A percentile compares a stretch with the other conserved stretches of the same genome.
These are phyloP conservation scores for Symmetrospora coprosmae DNA, from an alignment of 768 basidiomycete genomes.

Conservation along the genomic window DNA sequence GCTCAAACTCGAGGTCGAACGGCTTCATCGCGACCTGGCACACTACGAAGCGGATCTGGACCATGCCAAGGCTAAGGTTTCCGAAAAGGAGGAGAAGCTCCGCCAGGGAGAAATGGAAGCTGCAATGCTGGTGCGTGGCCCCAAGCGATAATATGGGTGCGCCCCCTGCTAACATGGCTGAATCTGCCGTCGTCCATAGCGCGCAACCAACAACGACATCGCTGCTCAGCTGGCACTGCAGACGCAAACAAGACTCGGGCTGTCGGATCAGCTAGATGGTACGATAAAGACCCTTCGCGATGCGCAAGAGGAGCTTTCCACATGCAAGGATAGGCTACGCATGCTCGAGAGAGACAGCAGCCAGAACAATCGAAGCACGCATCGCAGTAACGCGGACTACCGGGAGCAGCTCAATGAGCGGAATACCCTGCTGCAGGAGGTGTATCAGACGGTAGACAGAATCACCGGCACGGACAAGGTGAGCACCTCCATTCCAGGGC, in stretches of 20 bases:
- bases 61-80: conserved; percentile 55
- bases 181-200: conserved; percentile 34
- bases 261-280: conserved; percentile 75
- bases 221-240: conserved; percentile 64
- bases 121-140: conserved; percentile 47
- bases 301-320: conserved; percentile 54
- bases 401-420: conserved; percentile 85
- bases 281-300: conserved; percentile 51
- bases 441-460: conserved; percentile 90
- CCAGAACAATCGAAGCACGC: conserved; percentile 24
- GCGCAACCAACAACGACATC: conserved; percentile 67
- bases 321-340: conserved; percentile 49
- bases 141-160: background rate
- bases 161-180: background rate
- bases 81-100: conserved; percentile 50
- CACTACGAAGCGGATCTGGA: conserved; percentile 63
- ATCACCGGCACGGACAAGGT: conserved; percentile 80
- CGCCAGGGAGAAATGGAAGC: conserved; percentile 59
- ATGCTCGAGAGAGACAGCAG: conserved; percentile 50
- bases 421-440: conserved; percentile 75
- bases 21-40: conserved; percentile 68
- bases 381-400: conserved; percentile 66
- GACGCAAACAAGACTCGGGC: conserved; percentile 69
- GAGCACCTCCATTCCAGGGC: conserved; percentile 38
- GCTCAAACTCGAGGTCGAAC: conserved; percentile 75